phyloP scores from a whole-genome alignment of 2,329 filamentous ascomycete genomes.

The Lizonia empirigonia region DNA sequence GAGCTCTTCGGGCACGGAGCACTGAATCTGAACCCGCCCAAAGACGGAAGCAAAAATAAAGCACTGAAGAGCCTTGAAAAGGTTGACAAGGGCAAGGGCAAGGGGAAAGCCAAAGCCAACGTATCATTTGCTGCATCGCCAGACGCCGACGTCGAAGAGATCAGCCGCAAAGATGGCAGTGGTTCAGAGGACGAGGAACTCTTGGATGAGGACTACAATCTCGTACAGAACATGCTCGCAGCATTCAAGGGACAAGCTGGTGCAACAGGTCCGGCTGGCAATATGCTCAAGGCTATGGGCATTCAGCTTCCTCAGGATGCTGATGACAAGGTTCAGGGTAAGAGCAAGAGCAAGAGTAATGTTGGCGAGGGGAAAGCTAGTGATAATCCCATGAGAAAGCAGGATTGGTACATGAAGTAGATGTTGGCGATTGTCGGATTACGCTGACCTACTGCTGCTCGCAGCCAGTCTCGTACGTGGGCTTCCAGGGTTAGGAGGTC shows the following conservation, averaged over 20 bases:
- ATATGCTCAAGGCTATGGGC: slow-evolving; percentile 85
- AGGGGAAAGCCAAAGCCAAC: slow-evolving; percentile 30
- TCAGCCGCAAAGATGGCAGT: slow-evolving; percentile 76
- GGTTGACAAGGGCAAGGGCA: slow-evolving; percentile 32
- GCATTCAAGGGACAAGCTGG: slow-evolving; percentile 91
- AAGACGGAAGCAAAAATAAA: neutral
- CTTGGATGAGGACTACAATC: slow-evolving; percentile 80
- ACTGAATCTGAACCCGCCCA: slow-evolving; percentile 54
- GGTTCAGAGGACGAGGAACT: slow-evolving; percentile 53
- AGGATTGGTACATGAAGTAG: slow-evolving; percentile 16
- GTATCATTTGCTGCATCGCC: neutral
- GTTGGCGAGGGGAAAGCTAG: slow-evolving; percentile 12
- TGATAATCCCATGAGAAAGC: slow-evolving; percentile 12
- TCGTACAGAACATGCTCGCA: slow-evolving; percentile 89
- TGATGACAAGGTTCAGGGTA: slow-evolving; percentile 52
- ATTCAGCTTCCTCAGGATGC: slow-evolving; percentile 81
- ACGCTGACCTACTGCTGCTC: neutral
- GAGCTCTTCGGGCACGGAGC: slow-evolving; percentile 74
- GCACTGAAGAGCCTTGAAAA: slow-evolving; percentile 1
- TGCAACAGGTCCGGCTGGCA: slow-evolving; percentile 82
- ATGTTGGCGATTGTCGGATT: neutral
- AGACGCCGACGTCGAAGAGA: slow-evolving; percentile 49
- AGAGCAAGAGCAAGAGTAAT: neutral
- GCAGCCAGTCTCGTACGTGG: neutral
- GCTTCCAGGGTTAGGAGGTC: too few species aligned